Conservation (phyloP, 2,329 filamentous ascomycete species). For the Aspergillus unguis region DNA sequence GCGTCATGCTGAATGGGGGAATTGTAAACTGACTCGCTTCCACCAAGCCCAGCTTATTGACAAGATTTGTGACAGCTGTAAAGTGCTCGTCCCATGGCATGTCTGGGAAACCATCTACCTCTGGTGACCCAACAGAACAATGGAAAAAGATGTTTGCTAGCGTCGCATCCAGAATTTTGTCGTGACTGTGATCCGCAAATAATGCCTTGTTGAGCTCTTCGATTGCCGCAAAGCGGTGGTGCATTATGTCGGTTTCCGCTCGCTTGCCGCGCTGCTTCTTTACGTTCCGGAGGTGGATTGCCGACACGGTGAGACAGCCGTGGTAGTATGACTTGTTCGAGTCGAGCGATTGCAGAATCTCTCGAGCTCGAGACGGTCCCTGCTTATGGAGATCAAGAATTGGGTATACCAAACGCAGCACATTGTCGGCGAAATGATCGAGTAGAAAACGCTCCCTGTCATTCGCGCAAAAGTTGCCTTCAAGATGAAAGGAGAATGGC, state of each 20-base stretch:
- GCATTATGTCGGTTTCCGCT: constrained; percentile 45
- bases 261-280: neutral
- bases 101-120: constrained; percentile 72
- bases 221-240: constrained; percentile 83
- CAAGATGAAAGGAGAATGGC: constrained; percentile 47
- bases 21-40: constrained; percentile 57
- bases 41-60: constrained; percentile 78
- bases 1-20: constrained; percentile 87
- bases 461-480: constrained; percentile 74
- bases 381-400: constrained; percentile 85
- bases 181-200: constrained; percentile 72
- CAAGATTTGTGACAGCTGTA: constrained; percentile 79
- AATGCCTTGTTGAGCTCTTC: constrained; percentile 78
- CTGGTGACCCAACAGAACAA: constrained; percentile 78
- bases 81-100: constrained; percentile 97
- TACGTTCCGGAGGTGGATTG: constrained; percentile 80
- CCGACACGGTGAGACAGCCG: constrained; percentile 88
- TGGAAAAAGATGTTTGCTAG: constrained; percentile 96
- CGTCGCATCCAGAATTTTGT: constrained; percentile 83
- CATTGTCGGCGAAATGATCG: constrained; percentile 83
- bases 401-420: constrained; percentile 65
- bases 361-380: constrained; percentile 71
- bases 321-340: constrained; percentile 84
- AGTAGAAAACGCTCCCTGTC: constrained; percentile 64
- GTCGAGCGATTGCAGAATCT: constrained; percentile 73